phyloP scores from a whole-genome alignment of 2,329 filamentous ascomycete genomes.

The Xylaria sp. region DNA sequence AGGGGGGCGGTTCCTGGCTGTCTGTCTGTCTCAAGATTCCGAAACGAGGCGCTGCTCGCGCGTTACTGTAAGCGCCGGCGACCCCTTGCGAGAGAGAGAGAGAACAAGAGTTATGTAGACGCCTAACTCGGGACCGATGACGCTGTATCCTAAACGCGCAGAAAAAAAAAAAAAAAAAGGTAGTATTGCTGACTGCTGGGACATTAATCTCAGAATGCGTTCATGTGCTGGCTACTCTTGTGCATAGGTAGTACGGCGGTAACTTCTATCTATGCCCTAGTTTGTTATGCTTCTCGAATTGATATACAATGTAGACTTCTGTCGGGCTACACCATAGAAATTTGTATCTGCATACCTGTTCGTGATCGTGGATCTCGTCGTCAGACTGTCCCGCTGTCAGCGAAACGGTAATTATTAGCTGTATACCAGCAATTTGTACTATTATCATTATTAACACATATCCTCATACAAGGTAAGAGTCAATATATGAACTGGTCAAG shows the following conservation, averaged over 20 bases:
- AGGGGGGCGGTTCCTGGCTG: constrained; percentile 1
- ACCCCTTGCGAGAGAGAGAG: not conserved
- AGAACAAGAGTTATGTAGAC: constrained; percentile 3
- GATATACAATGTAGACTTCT: not conserved
- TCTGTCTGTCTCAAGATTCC: constrained; percentile 9
- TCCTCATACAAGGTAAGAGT: too few species aligned
- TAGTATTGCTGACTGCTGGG: not conserved
- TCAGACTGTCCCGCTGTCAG: not conserved
- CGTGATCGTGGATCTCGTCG: not conserved
- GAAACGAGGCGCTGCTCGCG: constrained; percentile 16
- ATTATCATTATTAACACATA: too few species aligned
- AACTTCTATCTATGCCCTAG: constrained; percentile 6
- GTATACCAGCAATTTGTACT: not conserved
- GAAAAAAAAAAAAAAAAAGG: not conserved
- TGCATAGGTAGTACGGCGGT: constrained; percentile 1
- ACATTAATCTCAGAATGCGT: not conserved
- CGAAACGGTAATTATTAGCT: not conserved
- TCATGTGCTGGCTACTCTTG: not conserved
- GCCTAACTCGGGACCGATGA: not conserved
- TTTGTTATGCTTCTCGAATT: not conserved
- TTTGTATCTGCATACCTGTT: constrained; percentile 1
- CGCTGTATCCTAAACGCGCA: not conserved
- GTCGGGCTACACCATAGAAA: not conserved
- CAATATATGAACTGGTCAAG: not conserved
- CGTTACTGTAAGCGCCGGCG: constrained; percentile 1